Conservation (phyloP, 371 early-diverging fungal genomes). For the Syncephalastrum contaminatum region DNA sequence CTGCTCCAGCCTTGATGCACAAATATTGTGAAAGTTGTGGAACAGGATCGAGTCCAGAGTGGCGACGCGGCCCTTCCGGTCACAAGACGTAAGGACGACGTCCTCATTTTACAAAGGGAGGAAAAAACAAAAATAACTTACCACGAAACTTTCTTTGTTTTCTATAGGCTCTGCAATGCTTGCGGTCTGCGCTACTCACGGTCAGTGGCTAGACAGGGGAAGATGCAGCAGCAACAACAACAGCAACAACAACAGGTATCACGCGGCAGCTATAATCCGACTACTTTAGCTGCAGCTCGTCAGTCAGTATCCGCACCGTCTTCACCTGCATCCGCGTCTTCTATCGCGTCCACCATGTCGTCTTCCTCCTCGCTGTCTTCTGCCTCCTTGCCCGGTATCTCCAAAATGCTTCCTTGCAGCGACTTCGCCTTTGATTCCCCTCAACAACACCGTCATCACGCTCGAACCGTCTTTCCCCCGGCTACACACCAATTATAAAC, state of each 20-base stretch:
- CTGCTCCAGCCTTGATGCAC: conserved; percentile 11
- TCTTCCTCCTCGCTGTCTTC: too few relatives aligned
- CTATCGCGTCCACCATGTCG: too few relatives aligned
- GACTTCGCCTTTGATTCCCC: too few relatives aligned
- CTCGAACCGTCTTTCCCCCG: not conserved
- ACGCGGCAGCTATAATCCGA: too few relatives aligned
- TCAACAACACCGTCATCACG: too few relatives aligned
- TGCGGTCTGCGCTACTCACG: conserved; percentile 48
- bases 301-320: too few relatives aligned
- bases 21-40: conserved; percentile 47
- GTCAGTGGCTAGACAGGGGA: conserved; percentile 41
- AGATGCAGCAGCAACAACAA: conserved; percentile 22
- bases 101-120: not conserved
- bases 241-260: conserved; percentile 17
- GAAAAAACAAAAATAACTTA: not conserved
- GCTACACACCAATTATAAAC: not conserved
- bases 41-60: conserved; percentile 48
- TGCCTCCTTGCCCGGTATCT: too few relatives aligned
- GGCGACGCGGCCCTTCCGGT: conserved; percentile 49
- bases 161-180: conserved; percentile 45
- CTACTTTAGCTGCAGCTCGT: too few relatives aligned
- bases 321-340: too few relatives aligned
- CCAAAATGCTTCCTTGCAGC: too few relatives aligned
- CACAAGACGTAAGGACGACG: conserved; percentile 44
- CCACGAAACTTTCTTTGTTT: not conserved